Percentiles rank a stretch among this genome's conserved stretches.
Evolutionary conservation across 140 eudicot species (phyloP).

Genomic region (Oenanthe javanica): DNA sequence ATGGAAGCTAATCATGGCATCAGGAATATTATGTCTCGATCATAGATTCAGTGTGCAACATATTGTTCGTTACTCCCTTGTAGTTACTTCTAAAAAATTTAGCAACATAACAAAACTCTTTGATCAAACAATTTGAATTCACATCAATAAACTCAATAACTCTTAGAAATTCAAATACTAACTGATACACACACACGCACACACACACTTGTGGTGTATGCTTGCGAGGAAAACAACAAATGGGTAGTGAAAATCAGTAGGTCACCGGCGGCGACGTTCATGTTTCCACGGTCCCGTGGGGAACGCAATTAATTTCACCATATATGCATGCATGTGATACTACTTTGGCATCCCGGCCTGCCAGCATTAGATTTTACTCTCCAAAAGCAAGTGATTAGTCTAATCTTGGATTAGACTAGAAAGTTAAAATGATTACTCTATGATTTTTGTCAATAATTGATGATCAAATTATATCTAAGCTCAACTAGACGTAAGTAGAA

Average conservation of each 20-base stretch:
- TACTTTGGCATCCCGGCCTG: not conserved
- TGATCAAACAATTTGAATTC: too few species aligned
- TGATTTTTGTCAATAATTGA: not conserved
- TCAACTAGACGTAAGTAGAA: too few species aligned
- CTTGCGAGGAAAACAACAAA: not conserved
- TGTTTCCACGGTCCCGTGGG: not conserved
- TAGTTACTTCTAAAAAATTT: too few species aligned
- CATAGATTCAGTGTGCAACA: not conserved
- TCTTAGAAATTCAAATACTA: too few species aligned
- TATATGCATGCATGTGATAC: not conserved
- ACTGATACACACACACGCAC: too few species aligned
- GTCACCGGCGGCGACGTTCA: slow-evolving; percentile 6
- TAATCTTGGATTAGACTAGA: not conserved
- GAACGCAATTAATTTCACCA: not conserved
- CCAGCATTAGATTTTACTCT: not conserved
- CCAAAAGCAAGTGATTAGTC: not conserved
- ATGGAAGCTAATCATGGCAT: not conserved
- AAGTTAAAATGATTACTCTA: not conserved
- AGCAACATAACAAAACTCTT: too few species aligned
- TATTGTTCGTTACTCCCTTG: not conserved
- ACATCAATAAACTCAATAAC: too few species aligned
- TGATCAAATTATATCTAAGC: not conserved
- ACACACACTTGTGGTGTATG: too few species aligned
- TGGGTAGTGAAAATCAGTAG: not conserved
- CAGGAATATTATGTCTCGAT: not conserved